Base-by-base conservation (phyloP, 257 asterid genomes). In the Knoxia roxburghii region DNA sequence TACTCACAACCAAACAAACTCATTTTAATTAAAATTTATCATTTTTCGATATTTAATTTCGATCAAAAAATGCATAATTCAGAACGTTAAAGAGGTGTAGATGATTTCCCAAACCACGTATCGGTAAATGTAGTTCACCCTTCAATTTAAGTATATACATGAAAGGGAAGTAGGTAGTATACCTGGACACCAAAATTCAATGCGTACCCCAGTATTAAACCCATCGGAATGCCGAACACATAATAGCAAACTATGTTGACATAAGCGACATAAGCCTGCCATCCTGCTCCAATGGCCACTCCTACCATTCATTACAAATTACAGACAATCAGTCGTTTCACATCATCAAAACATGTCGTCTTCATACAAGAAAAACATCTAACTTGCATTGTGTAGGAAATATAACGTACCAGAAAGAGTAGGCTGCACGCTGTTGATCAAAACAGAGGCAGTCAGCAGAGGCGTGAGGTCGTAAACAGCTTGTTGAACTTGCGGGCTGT, bases 221-320 rank as follows among this genome's bases (percentile, higher is more conserved):
- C 87, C 23, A 77, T 26, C 9, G 87, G 87, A 68, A 85, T 71
- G 14, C 88, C 88, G 14, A 85, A 63, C 5, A 68, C 43, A 61
- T 85, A 85, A 71, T 80, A 83, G 74, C 85, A 83, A 7, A 63
- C 74, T 21, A 83, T 64, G 52, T 85, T 81, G 35, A 85, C 88
- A 41, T 80, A 54, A 14, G 91, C 91, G 46, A 85, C 79, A 70
- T 72, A 68, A 2, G 77, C 79, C 61, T 83, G 91, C 88, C 91
- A 85, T 35, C 91, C 91, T 20, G 91, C 88, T n/a, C 88, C 88
- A 67, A 83, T 68, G 0, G 85, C 88, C 70, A 82, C 91, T 11
- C 88, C 88, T 82, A 73, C 55, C 40, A 21, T 35, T 14, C 32
- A 41, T 30, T 5, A 24, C 5, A 2, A 45, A 45, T 1, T 1